Evolutionary conservation across 164 flowering plant species (phyloP).

Genomic region (Tetracentron sinense): DNA sequence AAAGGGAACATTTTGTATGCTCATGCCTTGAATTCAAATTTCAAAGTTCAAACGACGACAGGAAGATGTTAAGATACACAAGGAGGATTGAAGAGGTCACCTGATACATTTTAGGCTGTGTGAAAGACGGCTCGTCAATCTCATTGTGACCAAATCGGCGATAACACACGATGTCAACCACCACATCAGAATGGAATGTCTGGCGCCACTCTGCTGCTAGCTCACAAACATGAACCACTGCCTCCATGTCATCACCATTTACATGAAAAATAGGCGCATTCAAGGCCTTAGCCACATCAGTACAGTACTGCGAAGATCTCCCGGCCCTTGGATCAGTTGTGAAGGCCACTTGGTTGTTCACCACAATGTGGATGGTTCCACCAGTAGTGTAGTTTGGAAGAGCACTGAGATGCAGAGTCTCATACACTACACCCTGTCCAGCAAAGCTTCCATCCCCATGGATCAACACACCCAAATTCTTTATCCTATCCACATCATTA

Average conservation of each 20-base stretch:
- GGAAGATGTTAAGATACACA: background rate
- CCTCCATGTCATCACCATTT: conserved; percentile 94
- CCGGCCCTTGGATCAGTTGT: conserved; percentile 97
- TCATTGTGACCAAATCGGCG: conserved; percentile 99
- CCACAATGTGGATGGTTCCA: conserved; percentile 96
- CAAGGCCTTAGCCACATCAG: conserved; percentile 97
- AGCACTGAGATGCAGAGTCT: conserved; percentile 95
- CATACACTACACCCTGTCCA: conserved; percentile 98
- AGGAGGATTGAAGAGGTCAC: conserved; percentile 24
- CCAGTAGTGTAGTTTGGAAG: conserved; percentile 97
- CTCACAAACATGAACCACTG: conserved; percentile 95
- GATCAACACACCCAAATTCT: conserved; percentile 80
- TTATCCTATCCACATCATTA: conserved; percentile 74
- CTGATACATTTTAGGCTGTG: conserved; percentile 97
- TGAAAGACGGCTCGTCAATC: conserved; percentile 97
- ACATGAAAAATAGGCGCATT: conserved; percentile 95
- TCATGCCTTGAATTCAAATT: background rate
- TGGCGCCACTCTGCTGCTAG: conserved; percentile 99
- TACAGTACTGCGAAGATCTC: conserved; percentile 93
- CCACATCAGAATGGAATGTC: conserved; percentile 97
- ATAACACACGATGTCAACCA: conserved; percentile 90
- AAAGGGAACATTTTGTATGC: background rate
- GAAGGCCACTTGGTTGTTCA: conserved; percentile 96
- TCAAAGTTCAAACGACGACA: background rate
- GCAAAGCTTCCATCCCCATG: conserved; percentile 99